Percentiles rank a stretch among this genome's conserved stretches.
These are phyloP conservation scores for Protea cynaroides DNA, from an alignment of 164 flowering plant species.

Conservation along the genomic window DNA sequence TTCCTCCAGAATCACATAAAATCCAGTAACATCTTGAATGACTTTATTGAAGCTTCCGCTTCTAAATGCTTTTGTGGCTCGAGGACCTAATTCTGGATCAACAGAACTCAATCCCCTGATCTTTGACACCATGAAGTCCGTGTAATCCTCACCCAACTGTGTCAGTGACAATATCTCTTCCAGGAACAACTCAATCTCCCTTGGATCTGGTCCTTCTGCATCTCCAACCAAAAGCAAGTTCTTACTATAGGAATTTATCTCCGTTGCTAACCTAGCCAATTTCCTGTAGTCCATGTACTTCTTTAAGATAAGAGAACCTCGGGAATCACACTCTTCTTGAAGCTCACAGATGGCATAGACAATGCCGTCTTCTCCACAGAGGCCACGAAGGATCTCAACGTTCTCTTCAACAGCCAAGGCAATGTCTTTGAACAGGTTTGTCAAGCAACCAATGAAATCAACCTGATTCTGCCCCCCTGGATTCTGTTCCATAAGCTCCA, in stretches of 20 bases:
- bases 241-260: constrained; percentile 71
- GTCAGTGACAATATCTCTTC: constrained; percentile 76
- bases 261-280: constrained; percentile 53
- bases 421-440: constrained; percentile 83
- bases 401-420: constrained; percentile 31
- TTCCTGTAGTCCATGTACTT: constrained; percentile 84
- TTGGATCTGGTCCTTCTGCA: constrained; percentile 37
- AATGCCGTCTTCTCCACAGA: constrained; percentile 88
- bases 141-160: constrained; percentile 85
- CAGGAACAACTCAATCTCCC: constrained; percentile 40
- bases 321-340: constrained; percentile 86
- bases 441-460: constrained; percentile 70
- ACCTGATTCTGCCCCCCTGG: constrained; percentile 24
- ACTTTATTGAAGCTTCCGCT: constrained; percentile 74
- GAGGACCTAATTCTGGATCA: constrained; percentile 72
- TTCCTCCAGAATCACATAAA: constrained; percentile 84
- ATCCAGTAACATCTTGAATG: constrained; percentile 82
- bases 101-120: constrained; percentile 70
- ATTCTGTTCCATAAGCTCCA: constrained; percentile 53
- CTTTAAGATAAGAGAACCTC: constrained; percentile 61
- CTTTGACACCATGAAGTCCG: constrained; percentile 81
- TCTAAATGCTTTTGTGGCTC: constrained; percentile 80
- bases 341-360: constrained; percentile 84
- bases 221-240: constrained; percentile 63
- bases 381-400: constrained; percentile 52